Evolutionary conservation across 768 basidiomycete genomes (phyloP).

Genomic region (Trametes coccinea): DNA sequence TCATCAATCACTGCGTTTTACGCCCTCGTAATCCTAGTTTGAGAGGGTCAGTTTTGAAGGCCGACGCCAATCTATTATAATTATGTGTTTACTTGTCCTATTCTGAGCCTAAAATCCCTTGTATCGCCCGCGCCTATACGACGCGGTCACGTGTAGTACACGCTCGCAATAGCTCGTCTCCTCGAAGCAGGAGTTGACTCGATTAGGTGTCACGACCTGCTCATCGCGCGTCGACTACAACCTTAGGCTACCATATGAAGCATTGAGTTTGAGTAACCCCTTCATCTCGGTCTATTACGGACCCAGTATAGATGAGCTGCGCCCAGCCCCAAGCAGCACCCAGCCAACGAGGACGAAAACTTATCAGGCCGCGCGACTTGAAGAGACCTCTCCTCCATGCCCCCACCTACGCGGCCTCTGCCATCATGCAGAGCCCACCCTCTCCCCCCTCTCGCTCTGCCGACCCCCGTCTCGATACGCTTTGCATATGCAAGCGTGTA

Average conservation of each 20-base stretch:
- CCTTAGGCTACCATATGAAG: background rate
- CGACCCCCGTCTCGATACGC: background rate
- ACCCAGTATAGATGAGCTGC: too few relatives aligned
- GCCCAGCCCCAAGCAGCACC: too few relatives aligned
- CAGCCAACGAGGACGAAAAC: too few relatives aligned
- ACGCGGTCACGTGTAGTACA: background rate
- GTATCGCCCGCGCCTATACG: background rate
- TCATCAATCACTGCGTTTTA: background rate
- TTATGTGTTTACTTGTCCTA: background rate
- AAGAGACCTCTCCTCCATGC: background rate
- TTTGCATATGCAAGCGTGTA: background rate
- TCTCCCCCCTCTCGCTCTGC: background rate
- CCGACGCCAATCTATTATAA: background rate
- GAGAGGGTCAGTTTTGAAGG: background rate
- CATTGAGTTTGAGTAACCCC: too few relatives aligned
- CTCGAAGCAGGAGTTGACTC: background rate
- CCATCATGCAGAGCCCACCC: background rate
- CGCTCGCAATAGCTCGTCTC: background rate
- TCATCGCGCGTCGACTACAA: background rate
- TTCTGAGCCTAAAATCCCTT: background rate
- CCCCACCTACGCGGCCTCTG: background rate
- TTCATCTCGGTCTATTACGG: too few relatives aligned
- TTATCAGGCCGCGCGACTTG: too few relatives aligned
- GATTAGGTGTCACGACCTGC: background rate
- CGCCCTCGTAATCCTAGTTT: background rate